Evolutionary conservation across 1,284 basidiomycete genomes (phyloP).

Genomic region (Marasmius sp.): DNA sequence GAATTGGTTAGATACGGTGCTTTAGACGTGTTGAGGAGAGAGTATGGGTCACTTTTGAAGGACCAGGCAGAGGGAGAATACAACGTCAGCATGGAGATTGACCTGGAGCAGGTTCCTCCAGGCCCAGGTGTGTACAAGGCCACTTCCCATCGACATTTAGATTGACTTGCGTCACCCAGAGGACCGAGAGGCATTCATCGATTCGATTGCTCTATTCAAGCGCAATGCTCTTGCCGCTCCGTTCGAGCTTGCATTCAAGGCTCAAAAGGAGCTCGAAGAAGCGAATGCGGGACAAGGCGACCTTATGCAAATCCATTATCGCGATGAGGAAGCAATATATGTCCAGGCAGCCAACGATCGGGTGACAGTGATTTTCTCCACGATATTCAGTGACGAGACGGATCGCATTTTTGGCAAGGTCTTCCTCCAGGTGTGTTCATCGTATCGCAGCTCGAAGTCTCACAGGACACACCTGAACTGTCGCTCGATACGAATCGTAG

Average conservation of each 20-base stretch:
- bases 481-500: slow-evolving; percentile 37
- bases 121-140: slow-evolving; percentile 65
- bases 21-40: slow-evolving; percentile 74
- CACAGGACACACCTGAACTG: not conserved
- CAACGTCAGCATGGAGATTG: slow-evolving; percentile 85
- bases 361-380: slow-evolving; percentile 97
- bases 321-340: slow-evolving; percentile 97
- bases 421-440: slow-evolving; percentile 82
- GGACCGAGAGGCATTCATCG: slow-evolving; percentile 76
- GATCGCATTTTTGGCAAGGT: slow-evolving; percentile 97
- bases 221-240: slow-evolving; percentile 95
- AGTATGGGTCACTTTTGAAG: slow-evolving; percentile 79
- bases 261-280: slow-evolving; percentile 84
- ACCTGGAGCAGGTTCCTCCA: slow-evolving; percentile 82
- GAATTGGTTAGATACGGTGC: slow-evolving; percentile 91
- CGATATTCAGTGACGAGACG: slow-evolving; percentile 96
- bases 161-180: slow-evolving; percentile 45
- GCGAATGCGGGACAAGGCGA: slow-evolving; percentile 71
- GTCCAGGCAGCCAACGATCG: slow-evolving; percentile 92
- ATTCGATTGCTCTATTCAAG: slow-evolving; percentile 85
- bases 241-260: slow-evolving; percentile 86
- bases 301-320: slow-evolving; percentile 92
- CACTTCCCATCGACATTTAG: not conserved
- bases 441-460: not conserved
- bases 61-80: slow-evolving; percentile 79